These are phyloP conservation scores for Xylaria sp. DNA, from an alignment of 2,329 filamentous ascomycete genomes.

Conservation along the genomic window DNA sequence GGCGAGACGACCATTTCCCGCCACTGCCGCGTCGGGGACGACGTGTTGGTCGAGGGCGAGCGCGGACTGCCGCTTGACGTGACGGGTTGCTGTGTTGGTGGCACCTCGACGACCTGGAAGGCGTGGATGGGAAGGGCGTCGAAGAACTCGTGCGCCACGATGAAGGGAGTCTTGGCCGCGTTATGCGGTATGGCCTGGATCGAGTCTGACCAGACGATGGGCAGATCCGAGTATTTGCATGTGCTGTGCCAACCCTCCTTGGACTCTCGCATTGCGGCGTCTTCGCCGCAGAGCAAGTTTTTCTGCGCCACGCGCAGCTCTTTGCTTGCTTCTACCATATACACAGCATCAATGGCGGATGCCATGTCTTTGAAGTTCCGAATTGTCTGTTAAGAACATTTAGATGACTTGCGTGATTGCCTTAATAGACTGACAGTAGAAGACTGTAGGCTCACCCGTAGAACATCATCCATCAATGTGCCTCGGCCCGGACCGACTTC, in stretches of 20 bases:
- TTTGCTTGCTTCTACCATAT: conserved; percentile 91
- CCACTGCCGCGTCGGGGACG: conserved; percentile 64
- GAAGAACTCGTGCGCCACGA: conserved; percentile 98
- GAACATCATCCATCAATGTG: conserved; percentile 95
- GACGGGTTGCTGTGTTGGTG: conserved; percentile 50
- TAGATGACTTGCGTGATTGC: background rate
- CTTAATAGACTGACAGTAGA: background rate
- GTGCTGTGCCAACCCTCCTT: conserved; percentile 75
- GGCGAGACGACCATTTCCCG: conserved; percentile 80
- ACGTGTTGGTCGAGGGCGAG: conserved; percentile 50
- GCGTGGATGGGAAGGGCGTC: conserved; percentile 95
- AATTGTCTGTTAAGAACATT: conserved; percentile 66
- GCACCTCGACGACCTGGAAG: conserved; percentile 74
- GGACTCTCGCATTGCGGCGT: conserved; percentile 70
- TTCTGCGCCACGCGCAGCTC: conserved; percentile 79
- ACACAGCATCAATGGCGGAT: conserved; percentile 80
- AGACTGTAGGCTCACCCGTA: conserved; percentile 68
- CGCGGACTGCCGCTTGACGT: conserved; percentile 53
- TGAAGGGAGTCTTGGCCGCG: conserved; percentile 79
- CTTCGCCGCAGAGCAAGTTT: conserved; percentile 76
- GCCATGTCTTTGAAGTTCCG: conserved; percentile 80
- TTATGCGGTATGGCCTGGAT: conserved; percentile 79
- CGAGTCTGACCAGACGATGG: conserved; percentile 91
- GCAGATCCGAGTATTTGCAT: conserved; percentile 74
- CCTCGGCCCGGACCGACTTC: conserved; percentile 94